phyloP scores from a whole-genome alignment of 225 moss, liverwort and hornwort genomes.

The Ulota crispa region DNA sequence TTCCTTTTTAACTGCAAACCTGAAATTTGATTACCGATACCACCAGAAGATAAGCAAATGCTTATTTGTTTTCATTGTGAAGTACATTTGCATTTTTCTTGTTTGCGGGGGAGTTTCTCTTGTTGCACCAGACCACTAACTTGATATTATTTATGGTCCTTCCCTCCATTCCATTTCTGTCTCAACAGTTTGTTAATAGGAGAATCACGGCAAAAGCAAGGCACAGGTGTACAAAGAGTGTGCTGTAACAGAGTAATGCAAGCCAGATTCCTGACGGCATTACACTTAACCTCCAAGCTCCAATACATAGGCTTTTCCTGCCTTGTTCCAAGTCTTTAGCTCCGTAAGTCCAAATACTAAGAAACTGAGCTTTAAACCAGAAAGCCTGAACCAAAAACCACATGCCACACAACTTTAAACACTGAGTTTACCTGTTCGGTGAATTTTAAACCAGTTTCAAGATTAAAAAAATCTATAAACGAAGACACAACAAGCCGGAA shows the following conservation, averaged over 20 bases:
- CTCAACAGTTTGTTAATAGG: neutral
- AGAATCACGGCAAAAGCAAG: neutral
- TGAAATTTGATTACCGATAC: too few relatives aligned
- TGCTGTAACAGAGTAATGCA: neutral
- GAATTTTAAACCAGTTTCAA: neutral
- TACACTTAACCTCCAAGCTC: conserved; percentile 1
- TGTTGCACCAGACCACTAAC: too few relatives aligned
- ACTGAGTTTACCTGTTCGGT: neutral
- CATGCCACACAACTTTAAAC: conserved; percentile 5
- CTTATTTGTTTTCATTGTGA: too few relatives aligned
- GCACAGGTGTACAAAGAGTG: neutral
- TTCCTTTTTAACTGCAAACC: neutral
- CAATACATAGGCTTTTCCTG: conserved; percentile 1
- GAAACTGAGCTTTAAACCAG: neutral
- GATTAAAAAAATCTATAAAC: neutral
- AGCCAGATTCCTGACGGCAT: neutral
- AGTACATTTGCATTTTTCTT: too few relatives aligned
- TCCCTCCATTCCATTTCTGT: neutral
- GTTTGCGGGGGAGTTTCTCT: too few relatives aligned
- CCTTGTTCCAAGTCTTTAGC: neutral
- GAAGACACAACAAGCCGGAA: neutral
- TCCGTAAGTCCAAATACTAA: conserved; percentile 2
- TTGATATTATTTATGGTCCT: too few relatives aligned
- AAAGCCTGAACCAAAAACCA: conserved; percentile 21
- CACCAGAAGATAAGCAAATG: too few relatives aligned